A percentile compares a stretch with the other conserved stretches of the same genome.
Evolutionary conservation across 2,329 filamentous ascomycete genomes (phyloP).

Genomic region (Colletotrichum godetiae): DNA sequence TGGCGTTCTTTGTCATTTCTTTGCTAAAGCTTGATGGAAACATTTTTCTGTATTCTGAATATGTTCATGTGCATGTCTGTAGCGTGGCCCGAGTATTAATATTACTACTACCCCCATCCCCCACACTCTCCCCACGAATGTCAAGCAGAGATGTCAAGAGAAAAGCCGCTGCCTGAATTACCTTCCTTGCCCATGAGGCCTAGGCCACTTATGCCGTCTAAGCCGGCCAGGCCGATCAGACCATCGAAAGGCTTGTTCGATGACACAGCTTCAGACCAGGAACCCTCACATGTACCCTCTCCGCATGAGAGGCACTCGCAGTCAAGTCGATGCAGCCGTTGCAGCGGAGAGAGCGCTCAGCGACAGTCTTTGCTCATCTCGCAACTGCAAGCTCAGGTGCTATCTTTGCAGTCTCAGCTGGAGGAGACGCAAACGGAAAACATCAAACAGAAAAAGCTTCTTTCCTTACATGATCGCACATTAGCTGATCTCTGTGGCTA

Average conservation of each 20-base stretch:
- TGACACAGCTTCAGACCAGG: neutral
- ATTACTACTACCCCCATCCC: neutral
- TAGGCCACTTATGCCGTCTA: neutral
- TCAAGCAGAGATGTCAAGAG: neutral
- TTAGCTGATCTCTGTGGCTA: constrained; percentile 4
- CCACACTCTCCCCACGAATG: neutral
- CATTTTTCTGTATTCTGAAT: neutral
- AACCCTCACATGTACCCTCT: neutral
- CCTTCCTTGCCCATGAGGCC: neutral
- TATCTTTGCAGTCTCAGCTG: neutral
- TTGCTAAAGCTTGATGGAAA: neutral
- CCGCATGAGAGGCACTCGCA: neutral
- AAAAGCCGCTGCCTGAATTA: neutral
- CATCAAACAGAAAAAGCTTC: neutral
- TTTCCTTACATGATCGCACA: neutral
- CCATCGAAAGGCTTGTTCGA: neutral
- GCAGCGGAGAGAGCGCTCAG: neutral
- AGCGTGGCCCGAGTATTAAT: too few species aligned
- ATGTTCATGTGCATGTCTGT: neutral
- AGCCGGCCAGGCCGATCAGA: neutral
- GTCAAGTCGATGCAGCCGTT: neutral
- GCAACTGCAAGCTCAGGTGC: neutral
- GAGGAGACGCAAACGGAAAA: neutral
- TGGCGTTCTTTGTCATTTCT: neutral
- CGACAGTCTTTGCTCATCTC: constrained; percentile 2